Base-by-base conservation (phyloP, 2,329 filamentous ascomycete genomes). In the Nothopassalora personata region DNA sequence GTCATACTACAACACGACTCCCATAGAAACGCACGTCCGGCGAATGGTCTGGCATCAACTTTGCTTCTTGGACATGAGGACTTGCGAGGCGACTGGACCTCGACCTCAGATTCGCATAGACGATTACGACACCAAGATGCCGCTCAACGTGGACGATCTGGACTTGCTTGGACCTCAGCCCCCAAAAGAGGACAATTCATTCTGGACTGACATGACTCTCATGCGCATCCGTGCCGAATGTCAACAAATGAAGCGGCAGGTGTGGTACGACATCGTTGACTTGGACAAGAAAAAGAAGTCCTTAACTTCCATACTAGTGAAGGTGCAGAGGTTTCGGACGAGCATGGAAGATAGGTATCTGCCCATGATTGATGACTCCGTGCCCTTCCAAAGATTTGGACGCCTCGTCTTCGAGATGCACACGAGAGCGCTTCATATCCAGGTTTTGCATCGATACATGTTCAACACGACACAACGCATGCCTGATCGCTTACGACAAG, bases 41-140 rank as follows among this genome's bases (percentile, higher is more conserved):
- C 83, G 88, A 4, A 75, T 91, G 43, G 79, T 91, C 34, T 91
- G 88, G 89, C 86, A 90, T 69, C 88, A 91, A 67, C 79, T 92
- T 19, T 90, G 87, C 72, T 89, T 89, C 70, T 78, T 92, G 8
- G 89, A 91, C 69, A 82, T 90, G 58, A 80, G 87, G 43, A 90
- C 88, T 0, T 89, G 85, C 67, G 88, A 91, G 72, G 83, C 86
- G 1, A 88, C 89, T 62, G 89, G 88, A 0, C 88, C 88, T 8
- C 80, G 85, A 27, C 86, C 87, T 0, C 81, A 84, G 54, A 90
- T 91, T 56, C 82, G 86, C n/a, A 79, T 81, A 43, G 87, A 89
- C 23, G 88, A 91, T 67, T 91, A 87, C 71, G 87, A 90, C 66
- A 90, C 88, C 0, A 84, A 82, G 60, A 80, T 90, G 28, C 89